Base-by-base conservation (phyloP, 345 rosid species). In the Toxicodendron radicans region DNA sequence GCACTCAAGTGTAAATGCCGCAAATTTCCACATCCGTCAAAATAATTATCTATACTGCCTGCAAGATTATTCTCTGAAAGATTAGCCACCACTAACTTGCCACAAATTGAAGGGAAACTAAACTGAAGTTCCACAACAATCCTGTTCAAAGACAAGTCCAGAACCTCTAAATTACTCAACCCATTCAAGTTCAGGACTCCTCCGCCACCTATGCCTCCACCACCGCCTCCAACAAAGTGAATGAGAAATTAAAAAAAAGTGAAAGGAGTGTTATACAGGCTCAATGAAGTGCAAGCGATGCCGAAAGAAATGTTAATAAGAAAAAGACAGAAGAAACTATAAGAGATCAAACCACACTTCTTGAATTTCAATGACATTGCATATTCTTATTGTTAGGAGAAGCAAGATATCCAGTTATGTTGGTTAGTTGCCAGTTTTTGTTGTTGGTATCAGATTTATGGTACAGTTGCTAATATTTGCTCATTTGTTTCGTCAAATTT, bases 1-100 rank as follows among this genome's bases (percentile, higher is more conserved):
- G 85, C 66, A 80, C 99, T 84, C 83, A 95, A 82, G 73, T 95
- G 97, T 33, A 95, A 87, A 66, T 85, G 70, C 85, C 72, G 81
- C 73, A 95, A 81, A 52, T 81, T 78, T 68, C 24, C 66, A 76
- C 99, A 95, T 16, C 48, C 88, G 65, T 88, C 83, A 49, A 92
- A 92, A 71, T 71, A 72, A 10, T 72, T 70, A 33, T 82, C 88
- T 2, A 92, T 79, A 41, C 88, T 74, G 2, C 99, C 97, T 0
- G 85, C 83, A 64, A 92, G 85, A 64, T 81, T 77, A 65, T 95
- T 95, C 23, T 68, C 71, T 0, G 97, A 92, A 33, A 91, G 60
- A 73, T 92, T 95, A 45, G 90, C 89, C 68, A 86, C 94, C 35
- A 86, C 84, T 78, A 92, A 75, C 0, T 80, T 82, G 41, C 69